Conservation (phyloP, 2,329 filamentous ascomycete species). For the Aspergillus chevalieri region DNA sequence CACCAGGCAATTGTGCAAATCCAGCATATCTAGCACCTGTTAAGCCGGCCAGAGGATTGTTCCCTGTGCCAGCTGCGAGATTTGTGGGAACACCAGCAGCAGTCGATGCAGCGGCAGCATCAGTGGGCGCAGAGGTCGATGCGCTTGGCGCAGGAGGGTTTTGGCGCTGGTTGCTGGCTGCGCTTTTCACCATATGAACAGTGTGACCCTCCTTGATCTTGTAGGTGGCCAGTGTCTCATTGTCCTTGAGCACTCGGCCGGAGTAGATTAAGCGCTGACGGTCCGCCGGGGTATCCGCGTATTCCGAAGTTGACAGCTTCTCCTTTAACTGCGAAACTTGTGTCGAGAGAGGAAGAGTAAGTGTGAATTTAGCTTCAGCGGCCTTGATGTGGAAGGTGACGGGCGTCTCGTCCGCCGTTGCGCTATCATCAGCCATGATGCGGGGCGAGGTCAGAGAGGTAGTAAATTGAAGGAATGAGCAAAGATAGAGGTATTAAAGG, state of each 20-base stretch:
- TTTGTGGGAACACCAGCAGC: slow-evolving; percentile 43
- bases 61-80: slow-evolving; percentile 53
- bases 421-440: slow-evolving; percentile 37
- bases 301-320: slow-evolving; percentile 74
- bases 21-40: slow-evolving; percentile 93
- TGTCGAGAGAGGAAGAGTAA: slow-evolving; percentile 72
- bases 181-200: slow-evolving; percentile 93
- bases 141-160: slow-evolving; percentile 48
- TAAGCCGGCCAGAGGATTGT: slow-evolving; percentile 82
- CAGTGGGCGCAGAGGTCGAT: slow-evolving; percentile 29
- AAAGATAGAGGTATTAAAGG: neutral
- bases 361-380: slow-evolving; percentile 76
- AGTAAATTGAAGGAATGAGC: slow-evolving; percentile 1
- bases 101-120: slow-evolving; percentile 25
- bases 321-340: slow-evolving; percentile 82
- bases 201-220: slow-evolving; percentile 97
- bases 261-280: slow-evolving; percentile 96
- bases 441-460: slow-evolving; percentile 1
- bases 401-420: slow-evolving; percentile 58
- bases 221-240: slow-evolving; percentile 74
- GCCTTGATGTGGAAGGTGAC: slow-evolving; percentile 97
- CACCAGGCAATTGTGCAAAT: slow-evolving; percentile 78
- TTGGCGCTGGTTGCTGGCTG: slow-evolving; percentile 71
- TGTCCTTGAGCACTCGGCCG: slow-evolving; percentile 91
- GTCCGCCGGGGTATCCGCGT: slow-evolving; percentile 79